Percentiles rank a stretch among this genome's conserved stretches.
Evolutionary conservation across 306 rosid genomes (phyloP).

Genomic region (Glycine soja): DNA sequence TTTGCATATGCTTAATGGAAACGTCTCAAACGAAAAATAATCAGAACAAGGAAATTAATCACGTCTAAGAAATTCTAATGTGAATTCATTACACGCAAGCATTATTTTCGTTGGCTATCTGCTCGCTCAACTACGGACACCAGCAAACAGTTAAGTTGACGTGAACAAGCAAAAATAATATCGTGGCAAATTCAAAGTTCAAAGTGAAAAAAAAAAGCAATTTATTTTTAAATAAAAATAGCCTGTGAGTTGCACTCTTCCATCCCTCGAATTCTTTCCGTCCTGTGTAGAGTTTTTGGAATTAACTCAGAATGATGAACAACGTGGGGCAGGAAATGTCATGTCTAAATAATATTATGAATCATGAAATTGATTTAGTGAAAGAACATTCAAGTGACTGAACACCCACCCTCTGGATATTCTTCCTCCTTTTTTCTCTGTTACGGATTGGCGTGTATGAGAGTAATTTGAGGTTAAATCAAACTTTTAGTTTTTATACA

Average conservation of each 20-base stretch:
- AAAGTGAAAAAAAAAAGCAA: not conserved
- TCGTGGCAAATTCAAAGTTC: not conserved
- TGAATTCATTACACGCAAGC: not conserved
- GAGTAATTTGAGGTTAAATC: not conserved
- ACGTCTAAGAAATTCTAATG: not conserved
- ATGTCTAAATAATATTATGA: slow-evolving; percentile 24
- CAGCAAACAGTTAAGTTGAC: not conserved
- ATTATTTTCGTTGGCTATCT: not conserved
- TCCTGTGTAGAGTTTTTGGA: slow-evolving; percentile 3
- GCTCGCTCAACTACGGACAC: slow-evolving; percentile 13
- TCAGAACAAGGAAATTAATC: not conserved
- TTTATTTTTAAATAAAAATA: not conserved
- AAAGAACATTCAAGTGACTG: slow-evolving; percentile 40
- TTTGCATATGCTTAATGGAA: not conserved
- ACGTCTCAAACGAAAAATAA: not conserved
- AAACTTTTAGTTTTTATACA: not conserved
- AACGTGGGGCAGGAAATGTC: slow-evolving; percentile 37
- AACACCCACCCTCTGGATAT: slow-evolving; percentile 22
- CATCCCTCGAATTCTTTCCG: not conserved
- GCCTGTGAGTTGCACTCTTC: not conserved
- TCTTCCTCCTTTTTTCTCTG: not conserved
- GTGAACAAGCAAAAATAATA: not conserved
- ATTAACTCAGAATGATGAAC: slow-evolving; percentile 4
- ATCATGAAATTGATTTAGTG: slow-evolving; percentile 6
- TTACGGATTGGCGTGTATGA: not conserved